Conservation (phyloP, 768 basidiomycete species). For the Lentinula sp. region DNA sequence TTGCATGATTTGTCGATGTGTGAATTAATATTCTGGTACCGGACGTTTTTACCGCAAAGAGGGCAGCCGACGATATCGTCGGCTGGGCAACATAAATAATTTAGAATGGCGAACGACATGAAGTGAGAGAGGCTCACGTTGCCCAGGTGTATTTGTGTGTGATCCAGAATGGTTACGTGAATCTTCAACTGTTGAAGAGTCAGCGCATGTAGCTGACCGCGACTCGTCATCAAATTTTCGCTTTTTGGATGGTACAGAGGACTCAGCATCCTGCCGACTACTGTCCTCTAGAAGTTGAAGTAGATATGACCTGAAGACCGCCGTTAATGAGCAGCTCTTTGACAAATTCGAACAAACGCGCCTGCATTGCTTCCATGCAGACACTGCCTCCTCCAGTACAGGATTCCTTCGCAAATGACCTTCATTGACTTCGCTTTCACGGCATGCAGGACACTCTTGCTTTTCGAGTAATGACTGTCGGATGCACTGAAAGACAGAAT, state of each 20-base stretch:
- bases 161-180: neutral
- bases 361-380: conserved; percentile 72
- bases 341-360: conserved; percentile 20
- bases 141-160: neutral
- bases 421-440: conserved; percentile 47
- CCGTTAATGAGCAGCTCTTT: neutral
- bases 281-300: conserved; percentile 34
- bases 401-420: conserved; percentile 61
- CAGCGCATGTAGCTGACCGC: neutral
- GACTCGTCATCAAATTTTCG: conserved; percentile 19
- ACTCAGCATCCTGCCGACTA: conserved; percentile 8
- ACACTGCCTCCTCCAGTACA: conserved; percentile 62
- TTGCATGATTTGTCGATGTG: conserved; percentile 66
- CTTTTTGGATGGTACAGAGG: conserved; percentile 3
- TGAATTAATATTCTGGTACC: conserved; percentile 43
- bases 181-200: neutral
- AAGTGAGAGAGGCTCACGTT: neutral
- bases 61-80: conserved; percentile 51
- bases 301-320: conserved; percentile 32
- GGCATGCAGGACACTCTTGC: conserved; percentile 70
- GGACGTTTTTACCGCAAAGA: conserved; percentile 44
- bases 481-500: conserved; percentile 50
- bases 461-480: conserved; percentile 50
- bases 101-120: too few relatives aligned
- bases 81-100: conserved; percentile 18